Conservation (phyloP, 495 filamentous ascomycete genomes). For the Friedmanniomyces endolithicus region DNA sequence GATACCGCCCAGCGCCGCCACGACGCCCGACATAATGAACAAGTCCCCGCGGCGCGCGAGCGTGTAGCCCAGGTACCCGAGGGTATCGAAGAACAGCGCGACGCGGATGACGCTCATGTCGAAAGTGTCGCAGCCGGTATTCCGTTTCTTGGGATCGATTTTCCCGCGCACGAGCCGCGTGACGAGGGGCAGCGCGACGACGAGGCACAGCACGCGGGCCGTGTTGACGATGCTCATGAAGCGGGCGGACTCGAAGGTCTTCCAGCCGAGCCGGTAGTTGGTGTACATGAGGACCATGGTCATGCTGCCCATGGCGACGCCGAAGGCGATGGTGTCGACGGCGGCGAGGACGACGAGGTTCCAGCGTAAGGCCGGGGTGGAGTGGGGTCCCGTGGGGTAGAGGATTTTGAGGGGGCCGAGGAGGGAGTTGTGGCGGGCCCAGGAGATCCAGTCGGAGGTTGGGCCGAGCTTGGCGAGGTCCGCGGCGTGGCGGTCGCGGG, state of each 20-base stretch:
- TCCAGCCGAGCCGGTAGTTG: slow-evolving; percentile 69
- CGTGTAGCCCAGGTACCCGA: slow-evolving; percentile 65
- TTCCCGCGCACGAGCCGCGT: slow-evolving; percentile 53
- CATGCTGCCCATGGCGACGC: slow-evolving; percentile 67
- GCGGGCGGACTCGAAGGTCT: slow-evolving; percentile 57
- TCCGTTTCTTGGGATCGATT: slow-evolving; percentile 31
- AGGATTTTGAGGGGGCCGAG: slow-evolving; percentile 68
- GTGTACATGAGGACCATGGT: slow-evolving; percentile 70
- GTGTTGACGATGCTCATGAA: slow-evolving; percentile 68
- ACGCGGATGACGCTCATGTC: slow-evolving; percentile 66
- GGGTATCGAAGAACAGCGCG: slow-evolving; percentile 63
- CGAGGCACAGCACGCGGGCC: slow-evolving; percentile 58
- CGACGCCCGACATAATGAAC: slow-evolving; percentile 53
- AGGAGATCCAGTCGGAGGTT: slow-evolving; percentile 32
- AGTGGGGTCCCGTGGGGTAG: slow-evolving; percentile 52
- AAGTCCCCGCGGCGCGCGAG: slow-evolving; percentile 42
- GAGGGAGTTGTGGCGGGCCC: slow-evolving; percentile 42
- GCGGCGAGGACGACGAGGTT: slow-evolving; percentile 71
- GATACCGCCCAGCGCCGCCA: slow-evolving; percentile 69
- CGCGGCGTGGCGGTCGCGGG: slow-evolving; percentile 51
- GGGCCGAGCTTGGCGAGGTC: slow-evolving; percentile 21
- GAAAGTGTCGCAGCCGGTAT: slow-evolving; percentile 61
- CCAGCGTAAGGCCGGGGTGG: slow-evolving; percentile 48
- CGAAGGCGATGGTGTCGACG: slow-evolving; percentile 66
- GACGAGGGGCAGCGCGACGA: slow-evolving; percentile 60